Percentiles rank a stretch among this genome's conserved stretches.
phyloP scores from a whole-genome alignment of 495 filamentous ascomycete genomes.

The Neurospora sp. region DNA sequence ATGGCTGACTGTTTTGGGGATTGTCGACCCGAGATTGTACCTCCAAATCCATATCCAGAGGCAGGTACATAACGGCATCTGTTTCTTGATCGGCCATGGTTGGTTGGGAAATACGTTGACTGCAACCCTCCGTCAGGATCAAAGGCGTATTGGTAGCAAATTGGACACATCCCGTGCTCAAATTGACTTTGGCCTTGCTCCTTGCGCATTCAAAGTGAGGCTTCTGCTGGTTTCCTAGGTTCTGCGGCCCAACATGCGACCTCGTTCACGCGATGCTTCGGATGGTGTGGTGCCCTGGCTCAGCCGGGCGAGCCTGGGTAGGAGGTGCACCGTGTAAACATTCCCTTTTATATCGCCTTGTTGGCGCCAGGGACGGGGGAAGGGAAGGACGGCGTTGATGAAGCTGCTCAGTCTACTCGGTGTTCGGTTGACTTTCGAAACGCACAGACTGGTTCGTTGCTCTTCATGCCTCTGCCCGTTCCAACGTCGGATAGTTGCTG shows the following conservation, averaged over 20 bases:
- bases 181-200: neutral
- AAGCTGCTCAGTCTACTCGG: neutral
- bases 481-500: neutral
- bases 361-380: neutral
- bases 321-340: neutral
- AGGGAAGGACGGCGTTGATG: neutral
- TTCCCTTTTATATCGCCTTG: neutral
- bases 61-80: neutral
- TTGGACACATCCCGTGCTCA: neutral
- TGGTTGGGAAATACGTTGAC: neutral
- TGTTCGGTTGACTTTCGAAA: neutral
- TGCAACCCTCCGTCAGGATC: neutral
- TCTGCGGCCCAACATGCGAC: constrained; percentile 21
- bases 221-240: constrained; percentile 5
- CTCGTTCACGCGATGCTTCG: neutral
- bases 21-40: constrained; percentile 11
- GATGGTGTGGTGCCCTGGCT: neutral
- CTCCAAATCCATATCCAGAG: neutral
- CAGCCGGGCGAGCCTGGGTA: neutral
- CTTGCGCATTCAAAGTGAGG: constrained; percentile 3
- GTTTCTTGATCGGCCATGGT: neutral
- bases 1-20: constrained; percentile 5
- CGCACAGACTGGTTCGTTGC: neutral
- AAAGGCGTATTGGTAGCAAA: neutral
- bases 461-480: neutral